Base-by-base conservation (phyloP, 2,329 filamentous ascomycete species). In the Penicillium corylophilum region DNA sequence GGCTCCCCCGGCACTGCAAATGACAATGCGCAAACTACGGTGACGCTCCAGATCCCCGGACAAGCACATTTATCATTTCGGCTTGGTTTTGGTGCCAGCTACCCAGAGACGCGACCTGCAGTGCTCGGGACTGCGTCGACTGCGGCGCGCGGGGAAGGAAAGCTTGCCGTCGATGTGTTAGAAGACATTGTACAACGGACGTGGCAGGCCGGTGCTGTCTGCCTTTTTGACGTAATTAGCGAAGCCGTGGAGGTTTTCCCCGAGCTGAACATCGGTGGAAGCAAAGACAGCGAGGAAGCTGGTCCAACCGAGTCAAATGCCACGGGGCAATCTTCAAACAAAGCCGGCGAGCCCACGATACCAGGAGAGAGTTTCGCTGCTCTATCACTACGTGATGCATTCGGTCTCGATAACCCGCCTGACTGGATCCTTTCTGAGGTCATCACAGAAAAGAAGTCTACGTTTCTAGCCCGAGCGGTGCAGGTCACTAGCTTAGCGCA, bases 151-250 rank as follows among this genome's bases (percentile, higher is more conserved):
- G 90, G 92, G 33, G 84, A 88, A 55, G 90, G 90, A 2, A 84
- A 82, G 45, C 78, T 83, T 46, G 82, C 90, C 44, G 78, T 92
- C n/a, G 80, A 82, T 2, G 72, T 89, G 2, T 85, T 94, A 51
- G 78, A 85, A 26, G 77, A 84, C 31, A 85, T 87, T 0, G 73
- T 96, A 28, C 78, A 76, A 1, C 76, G 78, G n/a, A 80, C 89
- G 4, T 96, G 86, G 69, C 79, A 81, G 46, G 81, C 84, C 0
- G 91, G 90, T 0, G 81, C 84, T 46, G 90, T 95, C 20, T 96
- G 92, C 64, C 76, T 99, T 3, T 99, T 92, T 64, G 93, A 96
- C 67, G 81, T 95, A n/a, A 80, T 96, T 33, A 92, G 96, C 60
- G 82, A 82, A 59, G 75, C 74, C 0, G 70, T 70, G 28, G 77